These are phyloP conservation scores for Canavalia ensiformis DNA, from an alignment of 306 rosid genomes.

Conservation along the genomic window DNA sequence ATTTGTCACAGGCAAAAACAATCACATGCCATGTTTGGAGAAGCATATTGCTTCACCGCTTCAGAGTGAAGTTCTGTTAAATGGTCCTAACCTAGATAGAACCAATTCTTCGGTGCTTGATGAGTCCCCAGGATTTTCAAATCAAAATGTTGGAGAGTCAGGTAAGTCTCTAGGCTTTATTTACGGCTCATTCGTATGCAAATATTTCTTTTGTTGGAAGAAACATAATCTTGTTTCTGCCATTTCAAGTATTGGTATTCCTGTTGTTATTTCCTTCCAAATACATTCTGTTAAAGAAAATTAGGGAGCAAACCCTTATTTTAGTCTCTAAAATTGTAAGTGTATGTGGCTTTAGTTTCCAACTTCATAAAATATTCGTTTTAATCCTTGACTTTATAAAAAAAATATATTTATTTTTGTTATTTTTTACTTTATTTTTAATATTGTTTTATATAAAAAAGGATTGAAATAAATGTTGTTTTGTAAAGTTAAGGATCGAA, in stretches of 20 bases:
- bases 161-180: conserved; percentile 57
- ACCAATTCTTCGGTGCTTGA: conserved; percentile 62
- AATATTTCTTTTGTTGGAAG: conserved; percentile 34
- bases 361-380: too few species aligned
- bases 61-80: conserved; percentile 62
- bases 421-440: too few species aligned
- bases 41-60: conserved; percentile 56
- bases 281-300: neutral
- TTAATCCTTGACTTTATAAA: too few species aligned
- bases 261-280: neutral
- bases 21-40: conserved; percentile 51
- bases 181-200: conserved; percentile 10
- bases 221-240: conserved; percentile 17
- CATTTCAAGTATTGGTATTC: conserved; percentile 27
- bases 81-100: conserved; percentile 52
- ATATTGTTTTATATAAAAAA: too few species aligned
- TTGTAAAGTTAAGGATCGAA: too few species aligned
- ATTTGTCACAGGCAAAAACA: conserved; percentile 50
- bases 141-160: conserved; percentile 65
- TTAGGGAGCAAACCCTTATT: neutral
- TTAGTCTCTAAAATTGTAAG: too few species aligned
- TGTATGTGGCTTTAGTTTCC: too few species aligned
- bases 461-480: too few species aligned
- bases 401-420: too few species aligned
- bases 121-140: conserved; percentile 72